phyloP scores from a whole-genome alignment of 2,329 filamentous ascomycete genomes.

The Ascochyta koolunga region DNA sequence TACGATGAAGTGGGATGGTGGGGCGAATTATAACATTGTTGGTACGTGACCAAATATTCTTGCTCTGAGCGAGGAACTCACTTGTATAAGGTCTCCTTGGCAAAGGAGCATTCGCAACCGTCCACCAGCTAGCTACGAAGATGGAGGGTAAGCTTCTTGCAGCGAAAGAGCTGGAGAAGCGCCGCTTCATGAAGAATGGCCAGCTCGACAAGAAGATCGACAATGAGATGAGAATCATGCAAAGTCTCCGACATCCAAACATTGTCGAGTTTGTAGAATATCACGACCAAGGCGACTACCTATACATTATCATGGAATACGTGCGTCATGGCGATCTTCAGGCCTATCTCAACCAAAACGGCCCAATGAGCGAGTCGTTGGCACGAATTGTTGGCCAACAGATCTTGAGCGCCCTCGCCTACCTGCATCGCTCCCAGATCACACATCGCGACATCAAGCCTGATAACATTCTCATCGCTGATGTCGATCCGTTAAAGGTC shows the following conservation, averaged over 20 bases:
- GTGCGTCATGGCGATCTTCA: slow-evolving; percentile 83
- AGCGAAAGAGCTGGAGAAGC: slow-evolving; percentile 93
- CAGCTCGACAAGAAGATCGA: slow-evolving; percentile 89
- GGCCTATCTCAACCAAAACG: slow-evolving; percentile 67
- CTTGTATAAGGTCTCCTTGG: slow-evolving; percentile 68
- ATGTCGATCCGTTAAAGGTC: slow-evolving; percentile 73
- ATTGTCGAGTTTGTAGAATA: slow-evolving; percentile 93
- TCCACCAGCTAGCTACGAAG: slow-evolving; percentile 88
- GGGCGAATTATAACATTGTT: slow-evolving; percentile 81
- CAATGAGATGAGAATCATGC: slow-evolving; percentile 98
- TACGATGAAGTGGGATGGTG: slow-evolving; percentile 82
- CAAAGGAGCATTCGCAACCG: slow-evolving; percentile 92
- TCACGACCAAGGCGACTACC: slow-evolving; percentile 76
- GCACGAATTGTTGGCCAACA: slow-evolving; percentile 76
- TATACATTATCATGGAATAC: slow-evolving; percentile 98
- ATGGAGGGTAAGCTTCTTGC: slow-evolving; percentile 83
- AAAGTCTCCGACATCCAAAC: slow-evolving; percentile 79
- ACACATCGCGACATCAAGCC: slow-evolving; percentile 99
- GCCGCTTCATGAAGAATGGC: slow-evolving; percentile 90
- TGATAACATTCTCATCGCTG: slow-evolving; percentile 90
- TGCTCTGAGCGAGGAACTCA: slow-evolving; percentile 4
- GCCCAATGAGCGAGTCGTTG: slow-evolving; percentile 68
- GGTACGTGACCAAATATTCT: slow-evolving; percentile 20
- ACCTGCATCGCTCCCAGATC: slow-evolving; percentile 86
- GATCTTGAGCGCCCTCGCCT: slow-evolving; percentile 80